Base-by-base conservation (phyloP, 2,329 filamentous ascomycete genomes). In the Hirsutella thompsonii region DNA sequence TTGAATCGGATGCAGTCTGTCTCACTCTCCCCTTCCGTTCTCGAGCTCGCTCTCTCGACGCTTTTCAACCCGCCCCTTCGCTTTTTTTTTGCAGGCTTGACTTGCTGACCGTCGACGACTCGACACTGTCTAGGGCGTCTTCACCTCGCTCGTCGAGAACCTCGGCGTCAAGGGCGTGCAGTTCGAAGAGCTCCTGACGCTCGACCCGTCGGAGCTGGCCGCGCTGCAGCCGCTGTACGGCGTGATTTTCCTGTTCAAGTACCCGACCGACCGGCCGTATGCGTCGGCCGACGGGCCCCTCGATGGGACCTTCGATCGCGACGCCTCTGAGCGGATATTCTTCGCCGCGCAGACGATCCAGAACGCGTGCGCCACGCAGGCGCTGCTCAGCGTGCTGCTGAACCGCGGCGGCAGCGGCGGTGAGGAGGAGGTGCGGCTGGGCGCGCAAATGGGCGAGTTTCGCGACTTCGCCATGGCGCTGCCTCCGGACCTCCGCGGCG, bases 211-310 rank as follows among this genome's bases (percentile, higher is more conserved):
- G 40, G 74, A 75, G 43, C 73, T 93, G 11, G 72, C 75, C 35
- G 67, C 79, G 48, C 74, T 88, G 28, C 79, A 82, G 52, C 83
- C 85, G 16, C 72, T 94, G 40, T 93, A 94, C 66, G 92, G 92
- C 55, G 87, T 98, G 51, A 95, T 98, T 56, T 98, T 98, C 65
- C 85, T 98, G 60, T 98, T 98, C 79, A 96, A 95, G 67, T 98
- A 85, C 64, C 85, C 77, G 39, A 88, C 79, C 46, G 79, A 83
- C 57, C 74, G 62, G 45, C 74, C 69, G 52, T 81, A 70, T 66
- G 76, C 67, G 30, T 62, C 61, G 46, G 64, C 72, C 34, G 70
- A 76, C 42, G 73, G 73, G 36, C 88, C 89, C 0, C 74, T 79
- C 48, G 89, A 96, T 59, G 92, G 92, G 46, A 70, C 67, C 28